A percentile compares a stretch with the other conserved stretches of the same genome.
Conservation (phyloP, 768 basidiomycete genomes). For the Favolaschia claudopus region DNA sequence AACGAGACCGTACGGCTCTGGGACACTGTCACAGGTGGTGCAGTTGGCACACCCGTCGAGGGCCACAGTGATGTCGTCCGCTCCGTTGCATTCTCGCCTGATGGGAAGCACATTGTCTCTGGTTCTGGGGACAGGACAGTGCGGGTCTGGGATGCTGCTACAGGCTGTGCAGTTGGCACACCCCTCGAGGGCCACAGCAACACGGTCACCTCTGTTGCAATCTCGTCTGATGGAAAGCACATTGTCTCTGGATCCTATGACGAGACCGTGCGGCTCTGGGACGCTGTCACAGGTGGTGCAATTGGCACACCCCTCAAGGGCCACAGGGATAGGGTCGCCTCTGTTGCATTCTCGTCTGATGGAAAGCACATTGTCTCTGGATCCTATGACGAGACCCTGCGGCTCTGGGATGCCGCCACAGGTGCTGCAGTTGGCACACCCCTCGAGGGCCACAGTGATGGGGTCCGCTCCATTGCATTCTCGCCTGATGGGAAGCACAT, state of each 20-base stretch:
- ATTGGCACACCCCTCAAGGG: no score
- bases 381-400: constrained; percentile 16
- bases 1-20: constrained; percentile 22
- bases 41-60: not conserved
- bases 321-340: no score
- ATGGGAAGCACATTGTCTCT: constrained; percentile 28
- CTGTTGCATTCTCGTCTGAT: constrained; percentile 26
- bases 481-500: constrained; percentile 27
- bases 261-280: no score
- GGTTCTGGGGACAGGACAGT: constrained; percentile 24
- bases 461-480: constrained; percentile 16
- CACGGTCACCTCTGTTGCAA: constrained; percentile 15
- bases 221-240: constrained; percentile 26
- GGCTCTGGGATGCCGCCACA: constrained; percentile 22
- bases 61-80: constrained; percentile 20
- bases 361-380: constrained; percentile 27
- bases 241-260: constrained; percentile 25
- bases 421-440: not conserved
- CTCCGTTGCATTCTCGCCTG: constrained; percentile 27
- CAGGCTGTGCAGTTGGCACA: not conserved
- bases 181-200: constrained; percentile 17
- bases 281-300: no score
- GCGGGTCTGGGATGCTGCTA: constrained; percentile 23
- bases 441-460: constrained; percentile 8
- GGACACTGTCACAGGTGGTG: not conserved